Base-by-base conservation (phyloP, 306 rosid genomes). In the Quercus suber region DNA sequence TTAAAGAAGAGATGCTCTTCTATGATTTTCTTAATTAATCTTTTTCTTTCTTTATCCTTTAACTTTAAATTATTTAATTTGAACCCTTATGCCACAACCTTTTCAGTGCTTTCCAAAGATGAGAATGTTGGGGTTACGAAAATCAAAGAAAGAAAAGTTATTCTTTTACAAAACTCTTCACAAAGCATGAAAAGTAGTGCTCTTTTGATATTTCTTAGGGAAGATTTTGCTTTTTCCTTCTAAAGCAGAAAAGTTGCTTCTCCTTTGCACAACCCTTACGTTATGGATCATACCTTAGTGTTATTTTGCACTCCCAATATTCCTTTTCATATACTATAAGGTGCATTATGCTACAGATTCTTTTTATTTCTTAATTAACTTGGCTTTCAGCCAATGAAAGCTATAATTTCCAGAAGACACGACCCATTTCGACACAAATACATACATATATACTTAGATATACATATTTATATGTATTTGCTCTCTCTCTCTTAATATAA, bases 181-280 rank as follows among this genome's bases (percentile, higher is more conserved):
- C 77, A 89, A 87, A 82, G 82, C 95, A 91, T 92, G 74, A 91
- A 94, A 94, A 94, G 97, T 86, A 83, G 99, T 86, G 97, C 93
- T 82, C 91, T 89, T 91, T 90, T 85, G 85, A 85, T 91, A 84
- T 89, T 88, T 89, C 88, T 91, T 82, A 83, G 89, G 79, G 97
- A 92, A 89, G 97, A 92, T 92, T 91, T 89, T 87, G 65, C 92
- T 85, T 92, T 92, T 84, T 74, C 64, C 91, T 92, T 87, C 85
- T 74, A 80, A 90, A 86, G 80, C 78, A 67, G 61, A 87, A 89
- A 89, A 86, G 90, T 89, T 88, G 88, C 78, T 81, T 86, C 94
- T 83, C 80, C 92, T 94, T 94, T 91, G 89, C 87, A 88, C 92
- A 76, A 85, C 79, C 86, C 88, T 83, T 88, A 84, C 82, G 91